Evolutionary conservation across 129 eudicot genomes (phyloP), one percentile per base, ranked within the genome.

Genomic region (Ambrosia artemisiifolia): DNA sequence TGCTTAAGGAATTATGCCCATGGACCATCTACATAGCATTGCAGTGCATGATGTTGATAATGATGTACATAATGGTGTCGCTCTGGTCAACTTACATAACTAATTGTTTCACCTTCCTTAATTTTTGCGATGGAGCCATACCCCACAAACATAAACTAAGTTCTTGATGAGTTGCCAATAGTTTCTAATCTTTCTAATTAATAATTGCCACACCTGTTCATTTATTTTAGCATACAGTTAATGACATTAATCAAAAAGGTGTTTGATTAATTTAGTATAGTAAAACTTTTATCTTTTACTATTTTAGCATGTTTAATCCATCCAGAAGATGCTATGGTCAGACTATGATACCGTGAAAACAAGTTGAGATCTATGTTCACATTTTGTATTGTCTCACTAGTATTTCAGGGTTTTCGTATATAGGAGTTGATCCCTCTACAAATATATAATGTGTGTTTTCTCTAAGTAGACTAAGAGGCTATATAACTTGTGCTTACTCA

Each of bases 61-160:
- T 84, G 83, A 77, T 63, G 75, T 68, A 64, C 73, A 77, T 78
- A 38, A 84, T 84, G 83, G 50, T 80, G 85, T 80, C 78, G 80
- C 71, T 68, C 80, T 72, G 56, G 72, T 65, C 83, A 57, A 78
- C 61, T 47, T 11, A 54, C 24, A 55, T 44, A 75, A 67, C 74
- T 66, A 43, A 75, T 43, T 66, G 48, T 19, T 55, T 43, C 67
- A 67, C 14, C 67, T 66, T 65, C 67, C 48, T 56, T 66, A 19
- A 67, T 42, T 66, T 40, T 66, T 66, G 73, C 48, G 14, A 53
- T 16, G 46, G 32, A 50, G 64, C 8, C 19, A 59, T 59, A 30
- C 64, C 9, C 40, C 18, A 30, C 32, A 28, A 57, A 24, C 38
- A 57, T 57, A 57, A 57, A 30, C 32, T 28, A 57, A 18, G 61